Conservation (phyloP, 225 moss, liverwort and hornwort species). For the Climacium dendroides region DNA sequence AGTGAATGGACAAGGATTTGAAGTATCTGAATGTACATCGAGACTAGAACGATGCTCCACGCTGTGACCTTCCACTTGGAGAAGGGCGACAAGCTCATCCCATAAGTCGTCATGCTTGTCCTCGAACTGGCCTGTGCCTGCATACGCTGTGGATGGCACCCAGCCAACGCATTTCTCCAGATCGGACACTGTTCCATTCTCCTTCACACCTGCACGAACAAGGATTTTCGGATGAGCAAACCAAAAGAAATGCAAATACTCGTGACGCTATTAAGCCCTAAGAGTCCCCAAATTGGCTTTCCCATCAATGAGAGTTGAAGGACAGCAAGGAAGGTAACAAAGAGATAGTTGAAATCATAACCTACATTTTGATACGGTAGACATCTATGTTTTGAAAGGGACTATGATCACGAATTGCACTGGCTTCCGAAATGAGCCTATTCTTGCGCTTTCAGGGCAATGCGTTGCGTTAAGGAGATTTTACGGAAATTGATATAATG, state of each 20-base stretch:
- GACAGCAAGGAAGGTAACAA: not conserved
- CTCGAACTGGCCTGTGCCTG: slow-evolving; percentile 67
- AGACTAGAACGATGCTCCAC: not conserved
- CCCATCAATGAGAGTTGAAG: not conserved
- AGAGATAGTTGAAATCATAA: not conserved
- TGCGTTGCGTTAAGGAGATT: not conserved
- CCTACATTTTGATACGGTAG: not conserved
- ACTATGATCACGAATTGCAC: not conserved
- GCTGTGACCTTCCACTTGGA: slow-evolving; percentile 19
- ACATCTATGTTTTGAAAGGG: not conserved
- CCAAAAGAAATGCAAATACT: not conserved
- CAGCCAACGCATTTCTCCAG: slow-evolving; percentile 31
- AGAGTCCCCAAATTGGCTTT: not conserved
- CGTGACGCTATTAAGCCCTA: not conserved
- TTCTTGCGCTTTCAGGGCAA: not conserved
- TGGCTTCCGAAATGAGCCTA: not conserved
- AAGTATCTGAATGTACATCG: not conserved
- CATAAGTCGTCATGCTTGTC: slow-evolving; percentile 34
- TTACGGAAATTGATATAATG: not conserved
- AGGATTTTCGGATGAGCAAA: not conserved
- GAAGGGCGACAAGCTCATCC: slow-evolving; percentile 75
- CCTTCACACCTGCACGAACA: slow-evolving; percentile 7
- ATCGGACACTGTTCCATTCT: not conserved
- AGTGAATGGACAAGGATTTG: slow-evolving; percentile 25
- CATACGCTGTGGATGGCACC: slow-evolving; percentile 23